phyloP scores from a whole-genome alignment of 2,329 filamentous ascomycete species.

The Diaporthe helianthi region DNA sequence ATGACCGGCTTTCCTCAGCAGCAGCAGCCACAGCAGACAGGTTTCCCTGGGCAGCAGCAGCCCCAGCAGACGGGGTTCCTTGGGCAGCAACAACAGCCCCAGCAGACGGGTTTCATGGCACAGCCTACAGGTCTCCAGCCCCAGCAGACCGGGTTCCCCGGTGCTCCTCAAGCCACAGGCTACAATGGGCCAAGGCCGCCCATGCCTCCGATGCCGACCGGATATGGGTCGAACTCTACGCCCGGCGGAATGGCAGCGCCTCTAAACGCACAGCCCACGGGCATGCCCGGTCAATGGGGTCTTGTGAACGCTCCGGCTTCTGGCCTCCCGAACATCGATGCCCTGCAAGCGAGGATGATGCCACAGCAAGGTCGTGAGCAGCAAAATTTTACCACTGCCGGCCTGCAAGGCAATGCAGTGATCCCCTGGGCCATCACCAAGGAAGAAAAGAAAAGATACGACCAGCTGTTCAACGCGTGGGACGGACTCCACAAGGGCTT shows the following conservation, averaged over 20 bases:
- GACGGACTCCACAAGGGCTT: slow-evolving; percentile 93
- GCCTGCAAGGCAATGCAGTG: slow-evolving; percentile 89
- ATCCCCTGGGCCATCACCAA: slow-evolving; percentile 99
- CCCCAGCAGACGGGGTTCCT: slow-evolving; percentile 64
- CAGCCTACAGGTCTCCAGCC: slow-evolving; percentile 63
- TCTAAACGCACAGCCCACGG: slow-evolving; percentile 93
- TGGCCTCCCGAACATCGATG: slow-evolving; percentile 92
- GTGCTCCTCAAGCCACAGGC: slow-evolving; percentile 74
- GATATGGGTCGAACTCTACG: slow-evolving; percentile 60
- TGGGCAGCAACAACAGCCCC: slow-evolving; percentile 53
- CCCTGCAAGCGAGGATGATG: slow-evolving; percentile 94
- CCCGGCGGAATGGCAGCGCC: slow-evolving; percentile 69
- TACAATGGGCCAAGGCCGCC: slow-evolving; percentile 84
- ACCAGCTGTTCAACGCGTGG: slow-evolving; percentile 94
- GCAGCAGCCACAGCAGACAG: slow-evolving; percentile 72
- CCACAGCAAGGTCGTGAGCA: slow-evolving; percentile 90
- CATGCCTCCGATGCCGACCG: slow-evolving; percentile 80
- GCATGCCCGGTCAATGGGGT: slow-evolving; percentile 95
- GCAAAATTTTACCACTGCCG: slow-evolving; percentile 81
- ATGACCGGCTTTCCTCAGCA: slow-evolving; percentile 74
- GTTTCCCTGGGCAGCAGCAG: slow-evolving; percentile 64
- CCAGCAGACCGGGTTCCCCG: slow-evolving; percentile 75
- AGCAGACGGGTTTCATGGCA: slow-evolving; percentile 63
- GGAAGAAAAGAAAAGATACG: slow-evolving; percentile 96
- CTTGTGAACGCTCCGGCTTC: slow-evolving; percentile 91